phyloP scores from a whole-genome alignment of 441 rosid genomes.

The Populus hybrid region DNA sequence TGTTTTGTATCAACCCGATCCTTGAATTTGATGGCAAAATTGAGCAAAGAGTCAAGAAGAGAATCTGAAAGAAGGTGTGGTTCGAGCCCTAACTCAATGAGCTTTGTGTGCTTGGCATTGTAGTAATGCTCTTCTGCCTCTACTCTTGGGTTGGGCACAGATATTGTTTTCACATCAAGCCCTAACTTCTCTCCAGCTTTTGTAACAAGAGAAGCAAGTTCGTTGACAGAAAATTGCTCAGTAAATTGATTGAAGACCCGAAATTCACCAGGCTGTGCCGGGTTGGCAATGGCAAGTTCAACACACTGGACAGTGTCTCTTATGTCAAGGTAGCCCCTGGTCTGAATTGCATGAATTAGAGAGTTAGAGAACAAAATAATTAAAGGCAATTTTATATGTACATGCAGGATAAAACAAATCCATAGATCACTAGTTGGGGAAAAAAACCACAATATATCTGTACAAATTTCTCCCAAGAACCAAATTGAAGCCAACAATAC shows the following conservation, averaged over 20 bases:
- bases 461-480: not conserved
- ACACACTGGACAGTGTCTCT: slow-evolving; percentile 97
- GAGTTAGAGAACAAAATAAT: not conserved
- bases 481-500: not conserved
- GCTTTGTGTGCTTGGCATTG: slow-evolving; percentile 94
- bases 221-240: slow-evolving; percentile 88
- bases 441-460: not conserved
- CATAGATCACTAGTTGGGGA: not conserved
- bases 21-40: slow-evolving; percentile 67
- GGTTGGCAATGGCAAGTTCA: slow-evolving; percentile 88
- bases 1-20: slow-evolving; percentile 82
- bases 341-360: slow-evolving; percentile 37
- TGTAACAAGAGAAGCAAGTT: slow-evolving; percentile 80
- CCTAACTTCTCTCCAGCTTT: slow-evolving; percentile 85
- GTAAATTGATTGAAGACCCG: slow-evolving; percentile 94
- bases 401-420: not conserved
- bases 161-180: slow-evolving; percentile 60
- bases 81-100: slow-evolving; percentile 82
- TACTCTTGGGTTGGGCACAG: slow-evolving; percentile 90
- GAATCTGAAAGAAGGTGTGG: slow-evolving; percentile 90
- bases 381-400: not conserved
- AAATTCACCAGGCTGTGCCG: slow-evolving; percentile 81
- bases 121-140: slow-evolving; percentile 98
- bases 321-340: slow-evolving; percentile 97
- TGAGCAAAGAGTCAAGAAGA: slow-evolving; percentile 86